Conservation (phyloP, 2,329 filamentous ascomycete species). For the Colletotrichum godetiae region DNA sequence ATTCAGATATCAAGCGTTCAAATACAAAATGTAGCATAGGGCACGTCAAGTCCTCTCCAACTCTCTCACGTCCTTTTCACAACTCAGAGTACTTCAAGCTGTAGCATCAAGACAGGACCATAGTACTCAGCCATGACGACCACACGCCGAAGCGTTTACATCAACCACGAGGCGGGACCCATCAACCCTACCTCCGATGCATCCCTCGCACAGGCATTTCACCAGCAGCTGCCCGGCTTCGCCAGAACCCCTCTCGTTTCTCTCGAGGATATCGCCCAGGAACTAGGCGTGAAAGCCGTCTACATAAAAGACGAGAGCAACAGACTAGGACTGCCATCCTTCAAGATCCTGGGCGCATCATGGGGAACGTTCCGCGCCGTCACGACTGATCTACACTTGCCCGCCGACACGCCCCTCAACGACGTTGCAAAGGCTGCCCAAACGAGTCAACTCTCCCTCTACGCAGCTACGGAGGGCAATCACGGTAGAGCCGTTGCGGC, state of each 20-base stretch:
- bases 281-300: conserved; percentile 68
- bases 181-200: conserved; percentile 23
- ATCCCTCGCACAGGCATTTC: conserved; percentile 56
- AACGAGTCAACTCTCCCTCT: conserved; percentile 56
- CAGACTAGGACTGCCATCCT: conserved; percentile 77
- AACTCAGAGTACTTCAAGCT: not conserved
- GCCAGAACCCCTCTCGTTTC: conserved; percentile 62
- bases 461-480: conserved; percentile 80
- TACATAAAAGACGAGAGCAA: conserved; percentile 78
- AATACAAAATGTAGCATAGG: no score
- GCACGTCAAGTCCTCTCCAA: no score
- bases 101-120: conserved; percentile 37
- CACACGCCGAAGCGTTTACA: conserved; percentile 38
- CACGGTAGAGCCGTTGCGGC: conserved; percentile 79
- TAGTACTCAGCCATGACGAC: conserved; percentile 29
- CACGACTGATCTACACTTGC: conserved; percentile 53
- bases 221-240: conserved; percentile 68
- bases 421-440: conserved; percentile 49
- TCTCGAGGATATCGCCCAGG: conserved; percentile 64
- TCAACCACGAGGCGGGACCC: conserved; percentile 40
- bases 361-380: conserved; percentile 76
- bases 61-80: not conserved
- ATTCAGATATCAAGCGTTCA: no score
- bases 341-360: conserved; percentile 84
- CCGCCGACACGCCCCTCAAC: conserved; percentile 54